phyloP scores from a whole-genome alignment of 2,329 filamentous ascomycete species.

The Emergomyces africanus region DNA sequence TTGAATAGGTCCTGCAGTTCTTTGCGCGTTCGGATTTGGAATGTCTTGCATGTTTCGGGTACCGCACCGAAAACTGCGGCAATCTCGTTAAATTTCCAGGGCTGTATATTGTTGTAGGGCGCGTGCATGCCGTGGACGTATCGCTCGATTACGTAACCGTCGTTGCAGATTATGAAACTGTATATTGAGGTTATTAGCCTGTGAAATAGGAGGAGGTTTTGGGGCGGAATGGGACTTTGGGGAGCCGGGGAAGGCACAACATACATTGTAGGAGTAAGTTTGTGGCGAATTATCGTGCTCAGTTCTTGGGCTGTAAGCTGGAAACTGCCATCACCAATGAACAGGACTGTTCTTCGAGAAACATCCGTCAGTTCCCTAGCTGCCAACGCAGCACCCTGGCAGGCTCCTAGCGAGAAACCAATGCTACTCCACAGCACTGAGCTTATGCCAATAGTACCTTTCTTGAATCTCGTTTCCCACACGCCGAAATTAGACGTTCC shows the following conservation, averaged over 20 bases:
- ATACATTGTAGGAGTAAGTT: constrained; percentile 63
- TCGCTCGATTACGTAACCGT: constrained; percentile 81
- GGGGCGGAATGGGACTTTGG: not conserved
- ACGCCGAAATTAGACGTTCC: constrained; percentile 83
- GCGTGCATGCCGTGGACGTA: constrained; percentile 75
- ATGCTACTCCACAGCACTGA: constrained; percentile 64
- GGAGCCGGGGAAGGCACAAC: constrained; percentile 18
- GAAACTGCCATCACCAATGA: constrained; percentile 80
- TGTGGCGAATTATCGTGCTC: constrained; percentile 67
- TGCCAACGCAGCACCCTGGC: constrained; percentile 60
- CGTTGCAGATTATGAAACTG: constrained; percentile 76
- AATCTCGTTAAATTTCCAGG: constrained; percentile 60
- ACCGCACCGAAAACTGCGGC: constrained; percentile 52
- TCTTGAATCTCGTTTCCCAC: constrained; percentile 70
- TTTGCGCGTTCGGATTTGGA: constrained; percentile 51
- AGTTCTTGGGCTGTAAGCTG: constrained; percentile 77
- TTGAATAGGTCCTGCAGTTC: constrained; percentile 51
- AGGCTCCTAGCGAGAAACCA: constrained; percentile 50
- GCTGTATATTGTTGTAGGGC: constrained; percentile 65
- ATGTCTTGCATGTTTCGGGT: constrained; percentile 44
- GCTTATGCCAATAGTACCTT: constrained; percentile 63
- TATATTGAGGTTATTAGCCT: constrained; percentile 20
- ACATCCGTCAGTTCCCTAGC: constrained; percentile 48
- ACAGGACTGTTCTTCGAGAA: constrained; percentile 58
- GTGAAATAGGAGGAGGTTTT: not conserved